Conservation (phyloP, 2,329 filamentous ascomycete species). For the Aspergillus caelatus region DNA sequence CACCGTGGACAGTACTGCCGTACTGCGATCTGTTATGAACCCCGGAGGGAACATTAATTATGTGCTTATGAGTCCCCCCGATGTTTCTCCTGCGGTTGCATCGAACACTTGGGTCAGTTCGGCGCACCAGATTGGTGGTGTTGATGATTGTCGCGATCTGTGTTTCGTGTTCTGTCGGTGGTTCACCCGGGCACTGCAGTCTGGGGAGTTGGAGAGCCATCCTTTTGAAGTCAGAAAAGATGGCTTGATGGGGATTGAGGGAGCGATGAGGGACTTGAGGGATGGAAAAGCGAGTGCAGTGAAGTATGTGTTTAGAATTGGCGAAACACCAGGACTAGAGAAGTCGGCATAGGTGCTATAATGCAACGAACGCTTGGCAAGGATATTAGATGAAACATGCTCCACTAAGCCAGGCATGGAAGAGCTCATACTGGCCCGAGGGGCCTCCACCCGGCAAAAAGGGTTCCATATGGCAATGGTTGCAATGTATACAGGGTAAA, state of each 20-base stretch:
- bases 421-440: too few relatives aligned
- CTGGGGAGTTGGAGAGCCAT: constrained; percentile 53
- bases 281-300: constrained; percentile 63
- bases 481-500: too few relatives aligned
- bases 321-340: constrained; percentile 42
- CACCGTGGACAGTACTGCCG: constrained; percentile 7
- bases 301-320: constrained; percentile 60
- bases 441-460: too few relatives aligned
- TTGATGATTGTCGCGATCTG: constrained; percentile 25
- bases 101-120: constrained; percentile 12
- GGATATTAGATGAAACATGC: too few relatives aligned
- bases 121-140: constrained; percentile 10
- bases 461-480: too few relatives aligned
- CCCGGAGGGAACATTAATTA: constrained; percentile 8
- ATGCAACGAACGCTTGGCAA: too few relatives aligned
- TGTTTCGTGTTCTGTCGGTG: constrained; percentile 50
- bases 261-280: constrained; percentile 57
- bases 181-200: constrained; percentile 47
- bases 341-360: too few relatives aligned
- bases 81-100: constrained; percentile 12
- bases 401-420: too few relatives aligned
- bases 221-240: constrained; percentile 53
- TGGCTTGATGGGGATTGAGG: constrained; percentile 57
- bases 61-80: neutral
- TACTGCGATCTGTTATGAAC: constrained; percentile 11